These are phyloP conservation scores for Zygoascus biomembranicola DNA, from an alignment of 805 yeast species.

Conservation along the genomic window DNA sequence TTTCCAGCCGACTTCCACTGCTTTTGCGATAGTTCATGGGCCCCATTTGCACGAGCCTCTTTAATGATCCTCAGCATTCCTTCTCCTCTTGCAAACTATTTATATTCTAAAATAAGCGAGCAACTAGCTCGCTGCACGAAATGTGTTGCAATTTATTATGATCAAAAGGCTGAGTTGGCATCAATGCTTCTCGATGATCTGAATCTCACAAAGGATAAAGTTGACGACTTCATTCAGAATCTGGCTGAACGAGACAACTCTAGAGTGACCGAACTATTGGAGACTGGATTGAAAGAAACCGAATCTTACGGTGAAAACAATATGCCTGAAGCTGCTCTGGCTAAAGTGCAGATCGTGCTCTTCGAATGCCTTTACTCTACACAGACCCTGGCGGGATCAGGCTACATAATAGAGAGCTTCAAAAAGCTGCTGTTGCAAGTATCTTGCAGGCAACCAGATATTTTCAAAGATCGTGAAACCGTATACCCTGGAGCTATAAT, in stretches of 20 bases:
- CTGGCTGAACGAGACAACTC: neutral
- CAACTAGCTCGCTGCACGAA: slow-evolving; percentile 8
- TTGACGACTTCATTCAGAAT: neutral
- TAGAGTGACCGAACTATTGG: neutral
- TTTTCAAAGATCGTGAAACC: neutral
- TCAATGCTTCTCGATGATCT: neutral
- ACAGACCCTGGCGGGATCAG: neutral
- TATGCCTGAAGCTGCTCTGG: neutral
- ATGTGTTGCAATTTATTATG: slow-evolving; percentile 11
- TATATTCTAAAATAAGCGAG: neutral
- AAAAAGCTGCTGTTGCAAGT: neutral
- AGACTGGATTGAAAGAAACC: neutral
- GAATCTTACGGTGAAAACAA: neutral
- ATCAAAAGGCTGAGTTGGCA: slow-evolving; percentile 3
- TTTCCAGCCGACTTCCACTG: slow-evolving; percentile 7
- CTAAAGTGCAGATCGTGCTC: neutral
- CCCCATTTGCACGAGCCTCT: slow-evolving; percentile 1
- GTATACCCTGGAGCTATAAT: slow-evolving; percentile 1
- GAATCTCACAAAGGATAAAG: neutral
- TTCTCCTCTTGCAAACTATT: neutral
- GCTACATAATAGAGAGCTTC: neutral
- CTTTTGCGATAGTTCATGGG: slow-evolving; percentile 12
- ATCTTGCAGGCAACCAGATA: neutral
- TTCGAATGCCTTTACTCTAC: neutral
- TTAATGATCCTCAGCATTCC: slow-evolving; percentile 6